phyloP scores from a whole-genome alignment of 805 yeast species.

The Candida sphagnicola region DNA sequence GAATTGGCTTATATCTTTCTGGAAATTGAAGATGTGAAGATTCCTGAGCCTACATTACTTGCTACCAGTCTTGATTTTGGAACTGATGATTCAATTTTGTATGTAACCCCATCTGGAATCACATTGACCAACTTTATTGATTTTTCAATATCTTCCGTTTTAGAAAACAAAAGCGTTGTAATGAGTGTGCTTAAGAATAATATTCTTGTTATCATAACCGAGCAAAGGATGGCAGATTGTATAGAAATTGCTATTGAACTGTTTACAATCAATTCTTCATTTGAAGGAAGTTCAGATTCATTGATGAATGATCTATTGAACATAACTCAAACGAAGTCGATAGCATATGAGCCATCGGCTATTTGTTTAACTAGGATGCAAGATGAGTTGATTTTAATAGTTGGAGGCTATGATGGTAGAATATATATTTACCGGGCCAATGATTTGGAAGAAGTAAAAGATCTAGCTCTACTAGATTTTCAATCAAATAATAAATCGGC shows the following conservation, averaged over 20 bases:
- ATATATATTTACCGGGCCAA: slow-evolving; percentile 5
- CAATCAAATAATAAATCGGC: slow-evolving; percentile 1
- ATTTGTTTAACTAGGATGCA: slow-evolving; percentile 6
- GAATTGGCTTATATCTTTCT: slow-evolving; percentile 15
- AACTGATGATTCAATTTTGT: slow-evolving; percentile 16
- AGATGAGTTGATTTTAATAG: slow-evolving; percentile 1
- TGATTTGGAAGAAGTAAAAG: neutral
- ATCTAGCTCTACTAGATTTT: neutral
- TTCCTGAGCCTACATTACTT: slow-evolving; percentile 14
- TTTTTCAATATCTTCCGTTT: slow-evolving; percentile 1
- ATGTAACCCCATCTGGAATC: slow-evolving; percentile 20
- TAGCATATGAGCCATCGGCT: slow-evolving; percentile 12
- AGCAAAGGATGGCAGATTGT: slow-evolving; percentile 5
- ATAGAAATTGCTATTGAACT: neutral
- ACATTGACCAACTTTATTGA: slow-evolving; percentile 19
- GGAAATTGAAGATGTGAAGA: slow-evolving; percentile 19
- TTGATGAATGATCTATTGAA: neutral
- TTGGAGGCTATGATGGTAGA: slow-evolving; percentile 19
- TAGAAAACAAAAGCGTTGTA: slow-evolving; percentile 10
- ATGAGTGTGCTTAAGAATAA: slow-evolving; percentile 9
- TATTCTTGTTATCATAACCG: slow-evolving; percentile 12
- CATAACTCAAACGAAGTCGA: neutral
- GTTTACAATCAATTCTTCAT: neutral
- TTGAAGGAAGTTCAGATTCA: neutral
- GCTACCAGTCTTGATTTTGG: slow-evolving; percentile 9